Conservation (phyloP, 202 grass and related monocot species). For the Brachypodium distachyon region DNA sequence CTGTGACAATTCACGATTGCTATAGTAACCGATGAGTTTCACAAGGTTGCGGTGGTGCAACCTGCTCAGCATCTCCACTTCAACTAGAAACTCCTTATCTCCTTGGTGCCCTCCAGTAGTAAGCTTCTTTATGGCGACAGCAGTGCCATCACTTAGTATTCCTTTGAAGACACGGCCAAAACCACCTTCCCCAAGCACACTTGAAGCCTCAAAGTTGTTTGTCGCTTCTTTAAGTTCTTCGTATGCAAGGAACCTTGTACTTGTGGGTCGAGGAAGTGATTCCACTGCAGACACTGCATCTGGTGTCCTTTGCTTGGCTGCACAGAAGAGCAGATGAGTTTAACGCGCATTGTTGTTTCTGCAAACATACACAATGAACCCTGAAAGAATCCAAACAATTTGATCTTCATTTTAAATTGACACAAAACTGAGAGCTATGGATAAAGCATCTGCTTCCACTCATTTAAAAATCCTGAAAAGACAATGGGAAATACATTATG, state of each 20-base stretch:
- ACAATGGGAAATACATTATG: not conserved
- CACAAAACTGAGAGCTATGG: not conserved
- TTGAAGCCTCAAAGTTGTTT: constrained; percentile 78
- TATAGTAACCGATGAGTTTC: constrained; percentile 96
- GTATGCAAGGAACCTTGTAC: constrained; percentile 79
- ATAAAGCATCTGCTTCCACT: not conserved
- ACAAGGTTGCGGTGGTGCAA: constrained; percentile 98
- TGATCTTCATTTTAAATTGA: not conserved
- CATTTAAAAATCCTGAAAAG: not conserved
- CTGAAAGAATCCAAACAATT: not conserved
- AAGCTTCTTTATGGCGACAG: constrained; percentile 98
- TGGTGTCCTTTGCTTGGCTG: constrained; percentile 60
- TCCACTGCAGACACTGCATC: constrained; percentile 77
- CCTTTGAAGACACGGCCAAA: constrained; percentile 96
- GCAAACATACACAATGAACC: not conserved
- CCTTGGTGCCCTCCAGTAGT: constrained; percentile 84
- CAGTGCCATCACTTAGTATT: constrained; percentile 67
- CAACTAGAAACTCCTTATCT: constrained; percentile 95
- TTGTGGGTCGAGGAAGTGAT: constrained; percentile 73
- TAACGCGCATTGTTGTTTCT: not conserved
- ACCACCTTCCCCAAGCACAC: constrained; percentile 89
- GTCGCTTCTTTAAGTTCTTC: constrained; percentile 94
- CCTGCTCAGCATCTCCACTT: constrained; percentile 99
- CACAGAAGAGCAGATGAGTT: not conserved
- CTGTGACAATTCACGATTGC: constrained; percentile 61